Evolutionary conservation across 225 moss, liverwort and hornwort species (phyloP).

Genomic region (Marchantia polymorpha): DNA sequence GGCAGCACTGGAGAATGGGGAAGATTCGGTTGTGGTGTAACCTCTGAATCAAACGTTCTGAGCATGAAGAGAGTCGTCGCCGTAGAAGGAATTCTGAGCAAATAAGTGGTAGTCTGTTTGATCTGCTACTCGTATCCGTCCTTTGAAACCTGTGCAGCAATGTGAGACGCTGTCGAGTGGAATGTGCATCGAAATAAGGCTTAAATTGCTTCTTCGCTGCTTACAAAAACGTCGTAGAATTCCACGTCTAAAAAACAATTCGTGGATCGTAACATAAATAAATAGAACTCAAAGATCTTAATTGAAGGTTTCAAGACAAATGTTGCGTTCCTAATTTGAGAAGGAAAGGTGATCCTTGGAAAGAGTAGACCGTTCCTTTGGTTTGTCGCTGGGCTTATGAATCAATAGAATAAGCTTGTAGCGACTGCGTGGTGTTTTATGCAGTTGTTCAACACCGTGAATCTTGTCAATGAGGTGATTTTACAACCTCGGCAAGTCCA

Average conservation of each 20-base stretch:
- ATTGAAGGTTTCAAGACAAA: not conserved
- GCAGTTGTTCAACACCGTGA: conserved; percentile 94
- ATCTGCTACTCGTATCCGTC: not conserved
- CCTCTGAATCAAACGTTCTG: no score
- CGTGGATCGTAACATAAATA: no score
- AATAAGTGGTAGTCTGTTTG: not conserved
- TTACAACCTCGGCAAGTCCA: conserved; percentile 91
- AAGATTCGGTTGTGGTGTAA: no score
- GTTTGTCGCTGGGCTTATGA: no score
- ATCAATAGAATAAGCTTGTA: not conserved
- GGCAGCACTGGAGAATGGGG: not conserved
- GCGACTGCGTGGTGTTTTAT: conserved; percentile 15
- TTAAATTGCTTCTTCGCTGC: no score
- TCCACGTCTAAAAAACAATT: no score
- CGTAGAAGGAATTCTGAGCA: not conserved
- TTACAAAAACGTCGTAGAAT: no score
- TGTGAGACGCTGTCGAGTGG: no score
- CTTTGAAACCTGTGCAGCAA: no score
- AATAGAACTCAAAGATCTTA: not conserved
- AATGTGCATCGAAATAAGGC: no score
- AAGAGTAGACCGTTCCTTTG: not conserved
- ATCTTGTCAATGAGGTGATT: conserved; percentile 76
- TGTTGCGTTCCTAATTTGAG: not conserved
- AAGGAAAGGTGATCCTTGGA: no score
- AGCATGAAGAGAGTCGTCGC: no score